These are phyloP conservation scores for Arxiozyma slooffiae DNA, from an alignment of 1,139 yeast species.

Conservation along the genomic window DNA sequence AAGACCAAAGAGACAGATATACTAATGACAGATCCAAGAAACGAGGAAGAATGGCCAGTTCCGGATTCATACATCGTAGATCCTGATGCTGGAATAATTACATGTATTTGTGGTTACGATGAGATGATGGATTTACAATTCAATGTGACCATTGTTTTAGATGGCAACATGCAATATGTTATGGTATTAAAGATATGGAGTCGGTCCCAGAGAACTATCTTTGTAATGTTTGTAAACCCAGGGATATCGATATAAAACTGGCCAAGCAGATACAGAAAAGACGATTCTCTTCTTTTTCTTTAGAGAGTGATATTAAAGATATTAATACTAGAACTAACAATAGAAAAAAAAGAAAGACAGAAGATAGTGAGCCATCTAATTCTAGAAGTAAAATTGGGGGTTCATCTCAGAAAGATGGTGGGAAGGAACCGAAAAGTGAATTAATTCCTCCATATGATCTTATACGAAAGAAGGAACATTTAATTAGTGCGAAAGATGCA, in stretches of 20 bases:
- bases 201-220: conserved; percentile 77
- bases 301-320: neutral
- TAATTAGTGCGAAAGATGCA: conserved; percentile 34
- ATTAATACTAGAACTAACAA: neutral
- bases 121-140: conserved; percentile 95
- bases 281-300: conserved; percentile 12
- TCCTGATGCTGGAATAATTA: conserved; percentile 75
- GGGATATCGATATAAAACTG: conserved; percentile 43
- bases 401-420: conserved; percentile 14
- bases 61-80: conserved; percentile 48
- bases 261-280: conserved; percentile 44
- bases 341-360: conserved; percentile 4
- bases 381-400: neutral
- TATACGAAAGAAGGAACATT: conserved; percentile 26
- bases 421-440: conserved; percentile 3
- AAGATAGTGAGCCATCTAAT: neutral
- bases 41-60: conserved; percentile 20
- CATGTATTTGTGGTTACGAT: conserved; percentile 80
- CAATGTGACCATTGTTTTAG: conserved; percentile 87
- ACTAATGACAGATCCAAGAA: neutral
- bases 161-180: conserved; percentile 92
- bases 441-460: neutral
- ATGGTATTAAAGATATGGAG: conserved; percentile 61
- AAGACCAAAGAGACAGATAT: neutral
- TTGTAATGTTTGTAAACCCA: conserved; percentile 70